phyloP scores from a whole-genome alignment of 441 rosid species.

The Populus hybrid region DNA sequence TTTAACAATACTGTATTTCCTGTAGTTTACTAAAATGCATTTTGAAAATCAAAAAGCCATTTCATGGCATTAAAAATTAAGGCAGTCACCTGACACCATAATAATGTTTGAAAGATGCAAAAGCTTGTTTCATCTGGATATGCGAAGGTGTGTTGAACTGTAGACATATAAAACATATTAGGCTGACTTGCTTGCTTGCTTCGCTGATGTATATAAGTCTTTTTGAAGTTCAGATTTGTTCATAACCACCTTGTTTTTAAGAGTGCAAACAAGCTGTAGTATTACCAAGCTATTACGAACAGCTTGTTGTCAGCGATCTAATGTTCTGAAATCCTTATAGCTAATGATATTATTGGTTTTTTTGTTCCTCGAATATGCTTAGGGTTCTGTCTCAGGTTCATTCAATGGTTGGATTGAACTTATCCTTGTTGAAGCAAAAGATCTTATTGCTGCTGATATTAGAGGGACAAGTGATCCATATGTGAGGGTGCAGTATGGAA shows the following conservation, averaged over 20 bases:
- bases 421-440: conserved; percentile 80
- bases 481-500: conserved; percentile 88
- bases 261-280: background rate
- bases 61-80: conserved; percentile 1
- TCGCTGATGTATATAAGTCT: background rate
- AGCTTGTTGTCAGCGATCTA: background rate
- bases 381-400: conserved; percentile 41
- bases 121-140: background rate
- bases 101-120: background rate
- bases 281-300: background rate
- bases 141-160: background rate
- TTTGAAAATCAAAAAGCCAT: background rate
- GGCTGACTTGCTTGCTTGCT: background rate
- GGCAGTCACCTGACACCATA: background rate
- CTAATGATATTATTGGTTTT: background rate
- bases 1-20: background rate
- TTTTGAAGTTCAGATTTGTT: background rate
- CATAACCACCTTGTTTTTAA: background rate
- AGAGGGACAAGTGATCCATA: conserved; percentile 99
- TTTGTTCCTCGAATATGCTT: conserved; percentile 13
- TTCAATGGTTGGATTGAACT: conserved; percentile 81
- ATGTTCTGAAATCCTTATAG: background rate
- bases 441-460: conserved; percentile 89
- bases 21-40: background rate
- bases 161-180: background rate